A percentile compares a stretch with the other conserved stretches of the same genome.
phyloP scores from a whole-genome alignment of 1,139 yeast genomes.

The Kurtzmaniella quercitrusa region DNA sequence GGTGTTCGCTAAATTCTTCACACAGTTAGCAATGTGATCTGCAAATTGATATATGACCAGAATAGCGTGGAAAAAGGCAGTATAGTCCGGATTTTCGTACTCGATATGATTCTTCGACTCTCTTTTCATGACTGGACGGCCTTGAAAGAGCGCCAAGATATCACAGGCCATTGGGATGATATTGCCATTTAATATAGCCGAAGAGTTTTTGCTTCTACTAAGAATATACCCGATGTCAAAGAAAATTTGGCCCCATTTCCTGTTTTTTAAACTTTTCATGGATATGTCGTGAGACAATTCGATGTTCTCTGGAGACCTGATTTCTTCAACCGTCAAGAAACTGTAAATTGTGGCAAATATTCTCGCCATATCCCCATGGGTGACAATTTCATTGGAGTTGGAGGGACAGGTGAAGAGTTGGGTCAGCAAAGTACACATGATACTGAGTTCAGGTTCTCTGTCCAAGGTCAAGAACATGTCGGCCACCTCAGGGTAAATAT shows the following conservation, averaged over 20 bases:
- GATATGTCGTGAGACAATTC: constrained; percentile 39
- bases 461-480: constrained; percentile 69
- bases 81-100: constrained; percentile 84
- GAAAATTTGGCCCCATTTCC: constrained; percentile 82
- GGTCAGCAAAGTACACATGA: constrained; percentile 73
- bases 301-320: constrained; percentile 44
- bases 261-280: constrained; percentile 56
- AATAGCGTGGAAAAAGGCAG: constrained; percentile 74
- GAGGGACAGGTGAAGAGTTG: constrained; percentile 85
- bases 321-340: constrained; percentile 55
- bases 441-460: constrained; percentile 77
- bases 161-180: constrained; percentile 55
- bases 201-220: constrained; percentile 59
- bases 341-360: constrained; percentile 66
- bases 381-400: constrained; percentile 64
- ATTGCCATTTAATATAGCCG: constrained; percentile 27
- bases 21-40: constrained; percentile 52
- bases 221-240: constrained; percentile 79
- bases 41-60: constrained; percentile 65
- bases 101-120: constrained; percentile 85
- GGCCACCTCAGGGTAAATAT: constrained; percentile 73
- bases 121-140: constrained; percentile 69
- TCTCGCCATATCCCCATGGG: constrained; percentile 66
- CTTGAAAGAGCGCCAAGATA: constrained; percentile 69
- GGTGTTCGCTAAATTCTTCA: constrained; percentile 24